Evolutionary conservation across 768 basidiomycete genomes (phyloP), one percentile per base, ranked within the genome.

Genomic region (Suillus lakei): DNA sequence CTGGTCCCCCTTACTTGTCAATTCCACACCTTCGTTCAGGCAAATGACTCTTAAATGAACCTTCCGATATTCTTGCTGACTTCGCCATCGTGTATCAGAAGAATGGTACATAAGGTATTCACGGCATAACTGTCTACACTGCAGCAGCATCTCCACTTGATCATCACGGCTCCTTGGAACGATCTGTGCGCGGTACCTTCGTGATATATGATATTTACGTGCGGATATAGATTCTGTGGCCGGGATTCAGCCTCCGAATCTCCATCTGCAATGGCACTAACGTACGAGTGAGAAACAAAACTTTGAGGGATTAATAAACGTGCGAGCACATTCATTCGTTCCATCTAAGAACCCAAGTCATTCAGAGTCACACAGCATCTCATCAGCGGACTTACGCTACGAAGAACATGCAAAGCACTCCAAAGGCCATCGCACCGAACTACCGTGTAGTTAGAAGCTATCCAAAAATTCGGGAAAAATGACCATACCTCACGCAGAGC

Each of bases 371-470:
- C 38, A 39, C 38, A 32, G 39, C 64, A 63, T 64, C 30, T 23
- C 66, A 26, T 62, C 60, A 72, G 36, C 60, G 60, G 69, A 86
- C 92, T 88, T 85, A 95, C 91, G 93, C 93, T 75, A 95, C 93
- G 74, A 92, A 76, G 76, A 94, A 90, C 95, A 97, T 97, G 82
- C 94, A 96, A 73, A 85, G 75, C 69, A 96, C 95, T 36, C 95
- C 95, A 76, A 97, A 86, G 56, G 87, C 87, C 95, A 97, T 96
- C 65, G 94, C 95, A 65, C 84, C 90, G 79, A 96, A 96, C 94
- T 96, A 77, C 67, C 69, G 76, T 67, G 55, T 64, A 71, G 66
- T 68, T 66, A 70, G 55, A 51, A 30, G 39, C 66, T 64, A 61
- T 64, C 67, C 64, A 62, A 68, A 48, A 44, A 66, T 60, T 38